phyloP scores from a whole-genome alignment of 345 rosid species.

The Rhodamnia argentea region DNA sequence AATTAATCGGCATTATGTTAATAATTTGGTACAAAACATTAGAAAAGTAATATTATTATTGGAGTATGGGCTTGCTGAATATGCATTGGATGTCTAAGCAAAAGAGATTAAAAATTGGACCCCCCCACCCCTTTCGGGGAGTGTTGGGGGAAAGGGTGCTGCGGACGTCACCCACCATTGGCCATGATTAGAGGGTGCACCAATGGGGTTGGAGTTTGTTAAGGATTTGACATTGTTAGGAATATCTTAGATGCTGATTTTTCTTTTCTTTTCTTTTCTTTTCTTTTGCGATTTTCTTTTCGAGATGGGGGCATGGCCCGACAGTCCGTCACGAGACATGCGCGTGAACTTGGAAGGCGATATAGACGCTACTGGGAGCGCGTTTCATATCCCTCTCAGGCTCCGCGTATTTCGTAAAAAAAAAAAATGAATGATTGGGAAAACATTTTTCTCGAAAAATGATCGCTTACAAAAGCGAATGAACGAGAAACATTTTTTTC shows the following conservation, averaged over 20 bases:
- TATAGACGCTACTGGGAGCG: no score
- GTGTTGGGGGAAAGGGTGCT: background rate
- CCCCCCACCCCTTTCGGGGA: background rate
- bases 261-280: background rate
- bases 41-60: background rate
- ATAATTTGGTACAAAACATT: background rate
- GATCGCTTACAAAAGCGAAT: no score
- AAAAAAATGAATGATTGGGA: no score
- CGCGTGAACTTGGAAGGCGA: background rate
- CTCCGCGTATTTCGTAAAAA: no score
- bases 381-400: no score
- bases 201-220: background rate
- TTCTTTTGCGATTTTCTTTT: background rate
- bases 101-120: background rate
- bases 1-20: background rate
- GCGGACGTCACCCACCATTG: background rate
- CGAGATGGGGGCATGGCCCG: background rate
- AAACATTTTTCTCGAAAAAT: no score
- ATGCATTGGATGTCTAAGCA: background rate
- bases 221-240: background rate
- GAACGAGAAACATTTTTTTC: no score
- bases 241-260: background rate
- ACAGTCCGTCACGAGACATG: background rate
- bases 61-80: background rate
- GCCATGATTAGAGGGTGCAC: background rate